Evolutionary conservation across 495 filamentous ascomycete species (phyloP).

Genomic region (Neurospora sp.): DNA sequence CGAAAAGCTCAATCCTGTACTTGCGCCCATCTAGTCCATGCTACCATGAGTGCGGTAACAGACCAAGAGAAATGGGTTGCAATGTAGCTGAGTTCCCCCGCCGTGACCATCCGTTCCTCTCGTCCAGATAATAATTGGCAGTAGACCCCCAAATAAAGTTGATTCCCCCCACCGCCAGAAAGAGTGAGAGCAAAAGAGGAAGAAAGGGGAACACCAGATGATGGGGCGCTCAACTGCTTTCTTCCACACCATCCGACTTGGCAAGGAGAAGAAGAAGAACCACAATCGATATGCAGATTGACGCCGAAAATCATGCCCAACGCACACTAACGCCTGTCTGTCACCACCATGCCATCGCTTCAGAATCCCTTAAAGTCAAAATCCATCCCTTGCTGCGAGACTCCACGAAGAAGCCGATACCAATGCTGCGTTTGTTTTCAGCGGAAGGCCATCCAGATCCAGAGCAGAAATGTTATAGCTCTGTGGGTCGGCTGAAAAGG

Average conservation of each 20-base stretch:
- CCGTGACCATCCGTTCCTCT: not conserved
- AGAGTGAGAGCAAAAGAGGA: not conserved
- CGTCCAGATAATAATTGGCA: not conserved
- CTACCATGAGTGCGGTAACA: not conserved
- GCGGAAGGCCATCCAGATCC: not conserved
- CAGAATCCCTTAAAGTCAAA: not conserved
- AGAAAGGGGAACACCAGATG: not conserved
- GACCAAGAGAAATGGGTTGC: not conserved
- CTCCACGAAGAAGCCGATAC: not conserved
- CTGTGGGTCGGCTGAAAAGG: not conserved
- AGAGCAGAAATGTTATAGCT: not conserved
- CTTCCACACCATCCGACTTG: not conserved
- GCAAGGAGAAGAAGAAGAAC: not conserved
- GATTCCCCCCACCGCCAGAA: not conserved
- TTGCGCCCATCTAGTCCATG: not conserved
- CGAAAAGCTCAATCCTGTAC: not conserved
- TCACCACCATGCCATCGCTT: not conserved
- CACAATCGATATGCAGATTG: not conserved
- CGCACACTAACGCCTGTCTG: not conserved
- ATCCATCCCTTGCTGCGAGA: not conserved
- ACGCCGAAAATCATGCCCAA: not conserved
- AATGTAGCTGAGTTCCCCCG: not conserved
- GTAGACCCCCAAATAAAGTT: not conserved
- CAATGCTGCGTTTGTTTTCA: not conserved
- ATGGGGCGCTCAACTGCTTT: not conserved